These are phyloP conservation scores for Ophiocordyceps robertsii DNA, from an alignment of 2,329 filamentous ascomycete genomes.

Conservation along the genomic window DNA sequence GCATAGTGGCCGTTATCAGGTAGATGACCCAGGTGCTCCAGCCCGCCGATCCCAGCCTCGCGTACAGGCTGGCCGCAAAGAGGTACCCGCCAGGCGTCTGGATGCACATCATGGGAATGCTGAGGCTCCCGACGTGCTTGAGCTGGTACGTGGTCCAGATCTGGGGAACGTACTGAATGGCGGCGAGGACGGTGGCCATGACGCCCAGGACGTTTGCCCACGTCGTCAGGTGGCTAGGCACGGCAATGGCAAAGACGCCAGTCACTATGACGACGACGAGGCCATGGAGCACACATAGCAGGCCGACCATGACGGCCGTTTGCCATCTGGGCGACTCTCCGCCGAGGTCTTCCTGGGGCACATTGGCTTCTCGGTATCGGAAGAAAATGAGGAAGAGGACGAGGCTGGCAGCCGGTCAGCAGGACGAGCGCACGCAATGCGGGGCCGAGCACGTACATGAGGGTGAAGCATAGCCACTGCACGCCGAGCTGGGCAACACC, in stretches of 20 bases:
- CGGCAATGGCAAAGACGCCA: slow-evolving; percentile 49
- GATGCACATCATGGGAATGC: slow-evolving; percentile 96
- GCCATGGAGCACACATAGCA: slow-evolving; percentile 61
- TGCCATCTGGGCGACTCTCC: slow-evolving; percentile 54
- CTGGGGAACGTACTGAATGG: slow-evolving; percentile 87
- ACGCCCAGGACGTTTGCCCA: slow-evolving; percentile 85
- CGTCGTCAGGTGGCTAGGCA: slow-evolving; percentile 48
- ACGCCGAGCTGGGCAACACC: slow-evolving; percentile 84
- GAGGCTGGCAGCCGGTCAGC: slow-evolving; percentile 43
- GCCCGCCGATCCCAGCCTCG: slow-evolving; percentile 63
- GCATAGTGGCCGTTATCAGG: slow-evolving; percentile 71
- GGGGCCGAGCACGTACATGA: slow-evolving; percentile 53
- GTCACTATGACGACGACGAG: slow-evolving; percentile 58
- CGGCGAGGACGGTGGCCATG: slow-evolving; percentile 63
- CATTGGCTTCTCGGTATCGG: slow-evolving; percentile 45
- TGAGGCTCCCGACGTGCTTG: slow-evolving; percentile 79
- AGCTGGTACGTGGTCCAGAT: slow-evolving; percentile 83
- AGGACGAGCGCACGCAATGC: background rate
- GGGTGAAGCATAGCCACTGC: slow-evolving; percentile 83
- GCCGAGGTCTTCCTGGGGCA: slow-evolving; percentile 33
- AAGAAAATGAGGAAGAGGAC: slow-evolving; percentile 94
- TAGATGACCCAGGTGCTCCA: slow-evolving; percentile 97
- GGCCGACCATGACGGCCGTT: slow-evolving; percentile 64
- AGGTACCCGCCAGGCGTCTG: slow-evolving; percentile 88
- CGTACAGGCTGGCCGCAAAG: slow-evolving; percentile 74